Conservation (phyloP, 352 stramenopile species). For the Phytophthora crassamura region DNA sequence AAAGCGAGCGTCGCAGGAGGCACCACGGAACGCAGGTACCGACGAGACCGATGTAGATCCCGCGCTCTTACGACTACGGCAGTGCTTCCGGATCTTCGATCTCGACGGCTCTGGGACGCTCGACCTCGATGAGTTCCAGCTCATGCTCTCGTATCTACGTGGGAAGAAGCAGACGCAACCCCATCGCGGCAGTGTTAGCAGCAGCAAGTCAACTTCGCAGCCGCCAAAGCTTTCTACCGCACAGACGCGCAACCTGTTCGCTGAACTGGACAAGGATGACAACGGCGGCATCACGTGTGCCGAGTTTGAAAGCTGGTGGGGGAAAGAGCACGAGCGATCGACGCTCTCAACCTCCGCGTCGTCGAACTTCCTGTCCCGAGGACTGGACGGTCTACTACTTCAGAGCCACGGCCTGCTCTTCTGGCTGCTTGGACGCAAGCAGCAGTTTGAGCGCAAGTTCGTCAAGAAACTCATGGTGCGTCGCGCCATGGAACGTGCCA, state of each 20-base stretch:
- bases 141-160: constrained; percentile 58
- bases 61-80: constrained; percentile 33
- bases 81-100: constrained; percentile 58
- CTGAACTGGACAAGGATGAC: constrained; percentile 43
- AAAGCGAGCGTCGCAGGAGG: background rate
- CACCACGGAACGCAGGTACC: background rate
- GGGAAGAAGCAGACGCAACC: constrained; percentile 17
- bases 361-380: constrained; percentile 38
- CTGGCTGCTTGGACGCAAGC: constrained; percentile 52
- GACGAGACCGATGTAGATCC: background rate
- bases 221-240: constrained; percentile 34
- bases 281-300: constrained; percentile 39
- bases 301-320: constrained; percentile 57
- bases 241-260: constrained; percentile 48
- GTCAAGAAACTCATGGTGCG: constrained; percentile 57
- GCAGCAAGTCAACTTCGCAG: constrained; percentile 3
- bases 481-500: constrained; percentile 37
- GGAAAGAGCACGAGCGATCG: constrained; percentile 10
- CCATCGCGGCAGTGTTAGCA: constrained; percentile 3
- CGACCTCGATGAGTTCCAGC: constrained; percentile 57
- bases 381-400: constrained; percentile 45
- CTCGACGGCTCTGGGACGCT: constrained; percentile 53
- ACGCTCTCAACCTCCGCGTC: constrained; percentile 40
- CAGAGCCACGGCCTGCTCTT: constrained; percentile 55
- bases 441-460: constrained; percentile 57